phyloP scores from a whole-genome alignment of 495 filamentous ascomycete species.

The Xylaria grammica region DNA sequence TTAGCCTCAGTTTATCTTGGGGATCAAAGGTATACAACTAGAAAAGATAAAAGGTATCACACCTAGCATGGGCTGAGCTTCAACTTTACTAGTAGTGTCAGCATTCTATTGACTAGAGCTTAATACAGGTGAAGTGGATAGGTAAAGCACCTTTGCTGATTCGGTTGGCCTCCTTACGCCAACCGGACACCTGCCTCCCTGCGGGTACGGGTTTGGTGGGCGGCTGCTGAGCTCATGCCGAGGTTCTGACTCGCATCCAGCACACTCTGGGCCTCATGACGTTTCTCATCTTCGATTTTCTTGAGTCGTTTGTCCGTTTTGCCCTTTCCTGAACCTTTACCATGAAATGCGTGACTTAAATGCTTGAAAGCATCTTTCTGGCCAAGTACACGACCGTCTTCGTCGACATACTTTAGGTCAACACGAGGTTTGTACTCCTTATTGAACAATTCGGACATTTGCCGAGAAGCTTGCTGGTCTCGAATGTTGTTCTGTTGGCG shows the following conservation, averaged over 20 bases:
- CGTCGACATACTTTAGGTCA: constrained; percentile 88
- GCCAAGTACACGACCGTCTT: constrained; percentile 80
- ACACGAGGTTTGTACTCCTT: constrained; percentile 88
- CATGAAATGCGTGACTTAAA: constrained; percentile 95
- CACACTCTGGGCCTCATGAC: constrained; percentile 76
- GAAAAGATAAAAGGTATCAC: constrained; percentile 8
- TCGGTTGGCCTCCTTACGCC: constrained; percentile 48
- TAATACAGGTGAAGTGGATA: constrained; percentile 31
- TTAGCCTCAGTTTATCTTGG: neutral
- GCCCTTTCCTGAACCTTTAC: constrained; percentile 94
- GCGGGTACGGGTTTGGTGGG: constrained; percentile 78
- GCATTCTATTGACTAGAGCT: constrained; percentile 29
- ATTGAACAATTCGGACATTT: constrained; percentile 83
- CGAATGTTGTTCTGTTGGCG: constrained; percentile 84
- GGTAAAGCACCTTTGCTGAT: constrained; percentile 38
- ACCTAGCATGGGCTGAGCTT: constrained; percentile 14
- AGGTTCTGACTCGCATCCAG: constrained; percentile 81
- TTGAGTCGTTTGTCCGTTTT: constrained; percentile 97
- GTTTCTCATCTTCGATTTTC: constrained; percentile 96
- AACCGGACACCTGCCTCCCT: constrained; percentile 89
- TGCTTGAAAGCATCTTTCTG: constrained; percentile 94
- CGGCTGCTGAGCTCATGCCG: constrained; percentile 81
- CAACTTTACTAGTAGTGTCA: constrained; percentile 10
- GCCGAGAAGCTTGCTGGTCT: constrained; percentile 78
- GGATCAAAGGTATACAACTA: neutral